A percentile compares a stretch with the other conserved stretches of the same genome.
phyloP scores from a whole-genome alignment of 306 rosid species.

The Styphnolobium japonicum region DNA sequence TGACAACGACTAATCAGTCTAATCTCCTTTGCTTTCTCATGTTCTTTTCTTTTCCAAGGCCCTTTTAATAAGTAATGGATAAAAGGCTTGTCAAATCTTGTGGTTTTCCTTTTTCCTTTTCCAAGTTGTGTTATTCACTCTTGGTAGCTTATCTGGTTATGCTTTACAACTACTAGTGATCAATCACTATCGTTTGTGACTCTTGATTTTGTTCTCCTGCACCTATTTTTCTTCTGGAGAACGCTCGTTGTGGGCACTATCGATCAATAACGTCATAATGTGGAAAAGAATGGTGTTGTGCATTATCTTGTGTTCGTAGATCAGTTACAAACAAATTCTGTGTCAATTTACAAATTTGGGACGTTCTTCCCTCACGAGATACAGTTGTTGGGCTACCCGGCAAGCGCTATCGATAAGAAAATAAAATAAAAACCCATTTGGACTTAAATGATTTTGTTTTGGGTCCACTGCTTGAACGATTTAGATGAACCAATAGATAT shows the following conservation, averaged over 20 bases:
- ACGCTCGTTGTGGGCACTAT: not conserved
- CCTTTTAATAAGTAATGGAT: not conserved
- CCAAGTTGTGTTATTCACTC: not conserved
- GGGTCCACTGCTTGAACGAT: not conserved
- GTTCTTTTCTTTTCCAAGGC: constrained; percentile 41
- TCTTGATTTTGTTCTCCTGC: constrained; percentile 11
- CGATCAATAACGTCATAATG: not conserved
- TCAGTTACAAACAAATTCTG: too few species aligned
- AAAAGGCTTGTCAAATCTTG: constrained; percentile 22
- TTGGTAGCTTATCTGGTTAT: constrained; percentile 1
- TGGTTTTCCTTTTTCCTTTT: not conserved
- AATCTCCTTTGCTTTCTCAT: not conserved
- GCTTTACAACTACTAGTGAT: constrained; percentile 9
- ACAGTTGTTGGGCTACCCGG: not conserved
- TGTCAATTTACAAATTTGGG: too few species aligned
- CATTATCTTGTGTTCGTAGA: too few species aligned
- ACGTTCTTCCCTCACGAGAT: not conserved
- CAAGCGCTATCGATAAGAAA: too few species aligned
- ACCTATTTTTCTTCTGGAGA: not conserved
- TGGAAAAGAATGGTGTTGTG: too few species aligned
- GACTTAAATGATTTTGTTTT: not conserved
- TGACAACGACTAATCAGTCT: constrained; percentile 37
- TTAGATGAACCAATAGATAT: too few species aligned
- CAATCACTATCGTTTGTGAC: constrained; percentile 17
- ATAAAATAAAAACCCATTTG: too few species aligned